Evolutionary conservation across 176 grass and related monocot genomes (phyloP).

Genomic region (Oropetium thomaeum): DNA sequence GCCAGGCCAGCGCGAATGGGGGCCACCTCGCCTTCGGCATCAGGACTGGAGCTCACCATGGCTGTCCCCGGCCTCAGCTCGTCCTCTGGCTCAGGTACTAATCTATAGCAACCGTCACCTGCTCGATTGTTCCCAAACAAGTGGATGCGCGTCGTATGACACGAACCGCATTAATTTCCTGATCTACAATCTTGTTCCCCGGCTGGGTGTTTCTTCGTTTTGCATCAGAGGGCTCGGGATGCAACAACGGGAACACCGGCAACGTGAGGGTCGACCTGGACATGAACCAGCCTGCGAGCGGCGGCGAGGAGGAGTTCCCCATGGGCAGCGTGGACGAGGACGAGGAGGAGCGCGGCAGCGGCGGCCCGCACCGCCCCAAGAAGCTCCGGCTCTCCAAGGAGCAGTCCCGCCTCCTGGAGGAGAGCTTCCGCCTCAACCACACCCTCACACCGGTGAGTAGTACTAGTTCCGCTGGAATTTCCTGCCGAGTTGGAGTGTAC

Average conservation of each 20-base stretch:
- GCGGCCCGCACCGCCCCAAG: conserved; percentile 60
- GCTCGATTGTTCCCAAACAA: not conserved
- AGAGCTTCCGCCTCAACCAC: conserved; percentile 91
- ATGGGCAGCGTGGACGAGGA: conserved; percentile 81
- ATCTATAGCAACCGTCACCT: not conserved
- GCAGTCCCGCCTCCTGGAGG: conserved; percentile 82
- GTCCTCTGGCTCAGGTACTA: conserved; percentile 85
- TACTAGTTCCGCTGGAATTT: not conserved
- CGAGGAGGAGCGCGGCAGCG: conserved; percentile 45
- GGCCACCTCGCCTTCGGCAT: conserved; percentile 43
- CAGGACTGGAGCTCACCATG: conserved; percentile 94
- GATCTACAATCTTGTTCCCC: not conserved
- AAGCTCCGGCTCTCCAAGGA: conserved; percentile 94
- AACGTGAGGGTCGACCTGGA: conserved; percentile 71
- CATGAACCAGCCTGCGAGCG: conserved; percentile 91
- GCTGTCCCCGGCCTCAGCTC: conserved; percentile 80
- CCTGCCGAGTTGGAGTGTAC: too few relatives aligned
- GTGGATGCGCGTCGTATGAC: too few relatives aligned
- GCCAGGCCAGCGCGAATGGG: conserved; percentile 46
- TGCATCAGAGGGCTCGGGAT: conserved; percentile 60
- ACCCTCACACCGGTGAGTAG: conserved; percentile 72
- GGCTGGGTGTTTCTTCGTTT: too few relatives aligned
- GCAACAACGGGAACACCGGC: conserved; percentile 22
- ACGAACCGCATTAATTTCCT: not conserved
- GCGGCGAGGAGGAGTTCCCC: conserved; percentile 73